Base-by-base conservation (phyloP, 1,284 basidiomycete genomes). In the Cutaneotrichosporon curvatum region DNA sequence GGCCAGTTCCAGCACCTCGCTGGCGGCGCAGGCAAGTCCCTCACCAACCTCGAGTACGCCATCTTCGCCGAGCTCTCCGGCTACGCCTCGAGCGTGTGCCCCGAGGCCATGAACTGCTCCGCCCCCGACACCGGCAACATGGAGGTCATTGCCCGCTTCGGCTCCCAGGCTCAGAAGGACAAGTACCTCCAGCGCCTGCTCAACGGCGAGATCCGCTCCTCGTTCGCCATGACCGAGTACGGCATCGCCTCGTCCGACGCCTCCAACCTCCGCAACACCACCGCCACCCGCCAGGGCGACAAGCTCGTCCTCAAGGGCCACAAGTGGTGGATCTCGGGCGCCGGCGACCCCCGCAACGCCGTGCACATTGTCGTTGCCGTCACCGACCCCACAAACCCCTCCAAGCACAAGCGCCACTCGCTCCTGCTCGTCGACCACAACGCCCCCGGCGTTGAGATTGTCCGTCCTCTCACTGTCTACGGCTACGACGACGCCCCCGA, bases 311-410 rank as follows among this genome's bases (percentile, higher is more conserved):
- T 98, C 60, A 92, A 87, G 62, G 94, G 94, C 1, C 90, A 94
- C 74, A 98, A 98, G 79, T 97, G 94, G 92, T 97, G 87, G 85
- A 97, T 97, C 70, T 91, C 88, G 35, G 94, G 94, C 42, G 94
- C 94, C 4, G 92, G 92, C 30, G 92, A 98, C 71, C 90, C 90
- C 37, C 79, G 94, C 48, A 87, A 83, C 56, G 81, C 80, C 51
- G 65, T 98, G 7, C 94, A 98, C 68, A 81, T 98, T 44, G 87
- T 97, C 36, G 85, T 98, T 76, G 94, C 67, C 32, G 53, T 66
- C 12, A 70, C 68, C 12, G 68, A 72, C 57, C 70, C 70, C 16
- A 46, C 47, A 22, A 70, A 70, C 53, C 56, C 67, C 14, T 63
- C 62, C 32, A 62, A 62, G 33, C 84, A 97, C 74, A 74, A 78